Evolutionary conservation across 2,329 filamentous ascomycete genomes (phyloP).

Genomic region (Coniochaeta sp.): DNA sequence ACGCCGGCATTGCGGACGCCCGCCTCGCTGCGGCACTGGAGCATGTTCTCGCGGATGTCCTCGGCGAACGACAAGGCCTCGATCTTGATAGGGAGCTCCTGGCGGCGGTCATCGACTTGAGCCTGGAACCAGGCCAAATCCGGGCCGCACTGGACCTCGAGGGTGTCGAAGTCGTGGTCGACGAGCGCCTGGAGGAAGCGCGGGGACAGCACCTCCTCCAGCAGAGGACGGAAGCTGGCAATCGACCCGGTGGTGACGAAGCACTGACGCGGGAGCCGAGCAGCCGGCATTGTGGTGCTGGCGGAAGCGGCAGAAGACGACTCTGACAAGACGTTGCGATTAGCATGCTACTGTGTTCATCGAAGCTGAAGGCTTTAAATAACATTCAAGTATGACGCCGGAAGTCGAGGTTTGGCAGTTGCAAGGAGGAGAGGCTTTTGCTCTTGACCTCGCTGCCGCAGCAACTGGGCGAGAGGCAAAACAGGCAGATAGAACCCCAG

Average conservation of each 20-base stretch:
- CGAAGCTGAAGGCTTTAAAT: background rate
- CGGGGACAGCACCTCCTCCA: constrained; percentile 55
- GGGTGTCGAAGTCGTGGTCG: constrained; percentile 55
- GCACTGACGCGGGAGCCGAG: constrained; percentile 32
- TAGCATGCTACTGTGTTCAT: background rate
- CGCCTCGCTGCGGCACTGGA: constrained; percentile 37
- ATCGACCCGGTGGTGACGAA: constrained; percentile 93
- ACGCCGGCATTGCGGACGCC: constrained; percentile 53
- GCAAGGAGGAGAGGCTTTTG: background rate
- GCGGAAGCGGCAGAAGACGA: background rate
- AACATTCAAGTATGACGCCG: no score
- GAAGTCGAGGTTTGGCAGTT: background rate
- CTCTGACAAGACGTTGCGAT: background rate
- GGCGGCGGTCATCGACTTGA: constrained; percentile 16
- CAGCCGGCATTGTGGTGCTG: background rate
- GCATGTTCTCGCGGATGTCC: constrained; percentile 54
- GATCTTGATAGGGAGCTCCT: constrained; percentile 26
- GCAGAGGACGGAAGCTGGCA: constrained; percentile 68
- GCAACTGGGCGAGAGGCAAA: background rate
- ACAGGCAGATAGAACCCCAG: background rate
- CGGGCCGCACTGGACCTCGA: constrained; percentile 76
- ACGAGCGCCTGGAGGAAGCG: constrained; percentile 56
- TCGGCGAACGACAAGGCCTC: constrained; percentile 59
- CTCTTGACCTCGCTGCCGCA: background rate
- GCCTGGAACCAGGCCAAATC: constrained; percentile 48